Conservation (phyloP, 768 basidiomycete species). For the Boletus vinaceobasis region DNA sequence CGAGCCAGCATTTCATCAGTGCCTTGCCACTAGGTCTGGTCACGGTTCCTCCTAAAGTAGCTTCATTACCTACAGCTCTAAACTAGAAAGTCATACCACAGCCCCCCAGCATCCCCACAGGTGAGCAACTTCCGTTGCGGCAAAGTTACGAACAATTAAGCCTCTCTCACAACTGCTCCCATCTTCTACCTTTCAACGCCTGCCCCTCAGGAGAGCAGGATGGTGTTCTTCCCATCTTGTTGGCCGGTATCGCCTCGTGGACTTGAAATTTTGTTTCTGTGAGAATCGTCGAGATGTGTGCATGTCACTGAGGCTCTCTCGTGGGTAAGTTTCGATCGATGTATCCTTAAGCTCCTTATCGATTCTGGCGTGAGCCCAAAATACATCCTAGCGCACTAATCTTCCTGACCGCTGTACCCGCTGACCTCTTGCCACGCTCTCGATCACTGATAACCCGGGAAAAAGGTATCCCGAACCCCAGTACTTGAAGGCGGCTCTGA, state of each 20-base stretch:
- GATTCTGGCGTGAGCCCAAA: not conserved
- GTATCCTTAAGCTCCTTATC: slow-evolving; percentile 2
- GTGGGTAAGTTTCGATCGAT: slow-evolving; percentile 1
- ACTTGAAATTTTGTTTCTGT: not conserved
- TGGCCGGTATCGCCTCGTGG: not conserved
- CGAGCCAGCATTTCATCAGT: slow-evolving; percentile 4
- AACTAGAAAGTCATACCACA: too few relatives aligned
- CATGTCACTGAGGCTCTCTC: not conserved
- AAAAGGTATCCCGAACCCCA: not conserved
- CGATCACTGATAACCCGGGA: slow-evolving; percentile 3
- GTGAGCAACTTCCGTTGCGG: not conserved
- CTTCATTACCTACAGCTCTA: too few relatives aligned
- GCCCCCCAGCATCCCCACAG: not conserved
- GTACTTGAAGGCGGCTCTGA: slow-evolving; percentile 4
- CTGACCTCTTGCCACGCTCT: slow-evolving; percentile 10
- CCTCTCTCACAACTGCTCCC: not conserved
- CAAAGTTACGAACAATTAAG: not conserved
- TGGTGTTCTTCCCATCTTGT: not conserved
- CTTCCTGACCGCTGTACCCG: not conserved
- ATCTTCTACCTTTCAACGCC: not conserved
- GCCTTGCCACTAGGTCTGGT: not conserved
- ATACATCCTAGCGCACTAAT: not conserved
- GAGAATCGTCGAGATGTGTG: not conserved
- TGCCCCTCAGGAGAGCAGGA: not conserved
- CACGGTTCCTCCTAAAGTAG: not conserved